These are phyloP conservation scores for Kuraishia capsulata DNA, from an alignment of 805 yeast species.

Conservation along the genomic window DNA sequence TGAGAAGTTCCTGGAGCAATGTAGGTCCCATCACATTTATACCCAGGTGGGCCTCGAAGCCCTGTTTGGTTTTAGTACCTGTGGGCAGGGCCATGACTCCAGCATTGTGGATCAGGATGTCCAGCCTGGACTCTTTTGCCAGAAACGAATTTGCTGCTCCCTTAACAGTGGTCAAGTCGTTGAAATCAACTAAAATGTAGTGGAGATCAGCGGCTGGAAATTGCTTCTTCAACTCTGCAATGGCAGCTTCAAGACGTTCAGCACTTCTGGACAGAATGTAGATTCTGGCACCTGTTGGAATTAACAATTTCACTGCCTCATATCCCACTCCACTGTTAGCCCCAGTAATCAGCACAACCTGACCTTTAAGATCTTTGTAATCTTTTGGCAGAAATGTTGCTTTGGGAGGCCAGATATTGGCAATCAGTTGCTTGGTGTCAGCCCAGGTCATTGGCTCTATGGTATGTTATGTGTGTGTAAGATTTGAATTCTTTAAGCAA, in stretches of 20 bases:
- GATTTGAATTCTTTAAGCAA: too few relatives aligned
- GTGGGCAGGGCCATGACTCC: slow-evolving; percentile 32
- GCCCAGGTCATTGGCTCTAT: slow-evolving; percentile 1
- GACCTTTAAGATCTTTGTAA: slow-evolving; percentile 24
- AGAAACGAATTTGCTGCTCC: slow-evolving; percentile 23
- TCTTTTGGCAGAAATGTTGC: slow-evolving; percentile 18
- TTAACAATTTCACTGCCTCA: slow-evolving; percentile 21
- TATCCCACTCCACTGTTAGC: slow-evolving; percentile 25
- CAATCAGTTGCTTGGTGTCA: slow-evolving; percentile 3
- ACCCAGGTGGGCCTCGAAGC: slow-evolving; percentile 36
- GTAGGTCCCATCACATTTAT: slow-evolving; percentile 38
- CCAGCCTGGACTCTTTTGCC: slow-evolving; percentile 16
- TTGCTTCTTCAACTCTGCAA: slow-evolving; percentile 16
- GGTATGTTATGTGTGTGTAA: too few relatives aligned
- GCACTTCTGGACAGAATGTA: slow-evolving; percentile 26
- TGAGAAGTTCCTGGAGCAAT: slow-evolving; percentile 29
- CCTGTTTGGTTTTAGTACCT: slow-evolving; percentile 29
- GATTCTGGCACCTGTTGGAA: slow-evolving; percentile 23
- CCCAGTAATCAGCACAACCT: slow-evolving; percentile 23
- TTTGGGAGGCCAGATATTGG: slow-evolving; percentile 4
- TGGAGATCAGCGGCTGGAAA: slow-evolving; percentile 6
- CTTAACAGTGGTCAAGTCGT: slow-evolving; percentile 32
- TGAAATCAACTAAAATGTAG: slow-evolving; percentile 22
- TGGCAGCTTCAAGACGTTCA: slow-evolving; percentile 20
- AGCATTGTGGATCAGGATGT: slow-evolving; percentile 33